A percentile compares a stretch with the other conserved stretches of the same genome.
phyloP scores from a whole-genome alignment of 257 asterid species.

The Lycium barbarum region DNA sequence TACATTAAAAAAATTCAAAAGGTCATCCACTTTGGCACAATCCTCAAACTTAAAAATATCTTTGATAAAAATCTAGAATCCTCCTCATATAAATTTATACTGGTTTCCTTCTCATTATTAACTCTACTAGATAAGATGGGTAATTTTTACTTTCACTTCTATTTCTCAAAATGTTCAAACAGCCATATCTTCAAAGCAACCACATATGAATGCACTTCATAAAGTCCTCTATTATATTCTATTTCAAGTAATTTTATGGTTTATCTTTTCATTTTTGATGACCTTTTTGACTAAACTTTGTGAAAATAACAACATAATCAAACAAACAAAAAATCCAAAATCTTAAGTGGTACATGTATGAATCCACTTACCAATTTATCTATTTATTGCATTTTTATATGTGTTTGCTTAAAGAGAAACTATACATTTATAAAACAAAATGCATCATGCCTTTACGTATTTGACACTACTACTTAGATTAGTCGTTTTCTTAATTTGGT shows the following conservation, averaged over 20 bases:
- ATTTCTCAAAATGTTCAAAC: neutral
- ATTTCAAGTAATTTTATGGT: neutral
- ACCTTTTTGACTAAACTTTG: neutral
- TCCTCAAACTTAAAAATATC: neutral
- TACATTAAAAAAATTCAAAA: neutral
- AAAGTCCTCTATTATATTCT: neutral
- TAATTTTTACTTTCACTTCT: neutral
- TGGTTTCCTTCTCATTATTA: neutral
- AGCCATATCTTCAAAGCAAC: neutral
- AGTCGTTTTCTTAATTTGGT: neutral
- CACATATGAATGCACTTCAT: slow-evolving; percentile 22
- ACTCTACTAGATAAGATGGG: neutral
- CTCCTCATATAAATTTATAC: neutral
- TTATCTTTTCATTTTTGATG: neutral
- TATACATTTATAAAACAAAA: neutral
- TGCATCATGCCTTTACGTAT: neutral
- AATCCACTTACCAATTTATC: neutral
- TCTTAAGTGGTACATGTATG: slow-evolving; percentile 18
- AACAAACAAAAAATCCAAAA: neutral
- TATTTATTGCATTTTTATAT: neutral
- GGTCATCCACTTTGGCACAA: neutral
- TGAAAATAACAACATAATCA: neutral
- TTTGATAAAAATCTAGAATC: neutral
- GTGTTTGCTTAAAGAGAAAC: neutral
- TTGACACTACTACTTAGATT: neutral